These are phyloP conservation scores for Nicotiana paniculata DNA, from an alignment of 257 asterid genomes.

Conservation along the genomic window DNA sequence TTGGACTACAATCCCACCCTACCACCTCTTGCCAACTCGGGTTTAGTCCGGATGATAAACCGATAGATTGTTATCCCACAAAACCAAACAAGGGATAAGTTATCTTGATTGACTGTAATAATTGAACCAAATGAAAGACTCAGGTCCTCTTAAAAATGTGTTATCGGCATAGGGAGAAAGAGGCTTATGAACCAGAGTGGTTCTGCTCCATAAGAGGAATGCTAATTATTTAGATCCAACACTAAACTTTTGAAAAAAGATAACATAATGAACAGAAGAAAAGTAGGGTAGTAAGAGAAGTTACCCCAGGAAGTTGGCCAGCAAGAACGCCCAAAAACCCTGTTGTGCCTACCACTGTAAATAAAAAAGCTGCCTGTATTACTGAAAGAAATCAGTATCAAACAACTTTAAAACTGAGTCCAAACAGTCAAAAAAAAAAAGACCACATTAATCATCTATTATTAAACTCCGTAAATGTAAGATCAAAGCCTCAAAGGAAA, in stretches of 20 bases:
- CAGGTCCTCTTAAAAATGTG: neutral
- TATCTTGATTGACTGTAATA: neutral
- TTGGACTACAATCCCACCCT: neutral
- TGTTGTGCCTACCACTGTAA: conserved; percentile 88
- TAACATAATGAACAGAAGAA: neutral
- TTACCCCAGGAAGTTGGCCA: conserved; percentile 99
- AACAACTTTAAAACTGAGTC: conserved; percentile 10
- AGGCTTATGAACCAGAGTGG: neutral
- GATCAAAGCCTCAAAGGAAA: neutral
- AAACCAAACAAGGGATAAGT: neutral
- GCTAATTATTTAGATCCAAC: neutral
- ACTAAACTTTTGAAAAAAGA: neutral
- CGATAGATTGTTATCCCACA: neutral
- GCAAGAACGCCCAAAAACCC: conserved; percentile 79
- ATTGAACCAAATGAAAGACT: neutral
- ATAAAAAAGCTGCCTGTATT: conserved; percentile 97
- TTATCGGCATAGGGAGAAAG: neutral
- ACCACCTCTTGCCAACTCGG: neutral
- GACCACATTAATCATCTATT: neutral
- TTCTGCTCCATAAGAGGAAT: neutral
- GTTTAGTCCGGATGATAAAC: neutral
- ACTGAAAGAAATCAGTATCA: conserved; percentile 71
- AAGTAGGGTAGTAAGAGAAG: conserved; percentile 13
- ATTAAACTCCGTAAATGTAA: neutral
- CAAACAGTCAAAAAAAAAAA: neutral